Evolutionary conservation across 208 protist species (phyloP), one percentile per base, ranked within the genome.

Genomic region (Trypanosoma caninum): DNA sequence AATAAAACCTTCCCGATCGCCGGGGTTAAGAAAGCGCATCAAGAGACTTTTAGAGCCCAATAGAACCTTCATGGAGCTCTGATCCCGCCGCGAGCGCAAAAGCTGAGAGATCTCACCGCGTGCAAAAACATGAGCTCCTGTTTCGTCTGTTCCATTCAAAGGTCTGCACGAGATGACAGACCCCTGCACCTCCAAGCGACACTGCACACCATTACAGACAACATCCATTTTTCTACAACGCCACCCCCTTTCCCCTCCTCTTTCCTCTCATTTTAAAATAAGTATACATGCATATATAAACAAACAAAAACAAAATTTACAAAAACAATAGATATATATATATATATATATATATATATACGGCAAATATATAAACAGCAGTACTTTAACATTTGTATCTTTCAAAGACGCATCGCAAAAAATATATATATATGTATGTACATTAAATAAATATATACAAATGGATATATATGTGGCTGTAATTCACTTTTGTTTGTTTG

Each of bases 41-140:
- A 84, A 41, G 47, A 80, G 67, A 4, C 31, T 59, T 10, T 30
- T 56, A 9, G 60, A 64, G 14, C 50, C 72, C 5, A 74, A 55
- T 20, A 84, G 58, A 34, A 88, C 45, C 52, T 87, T 87, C 0
- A 74, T 78, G 1, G 65, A 46, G 3, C 47, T 63, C 25, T 69
- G 65, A 64, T 88, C 75, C 23, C 77, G 76, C 35, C 82, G 80
- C 9, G 85, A 89, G 22, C 85, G 82, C 46, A 89, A 44, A 16
- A 92, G 73, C 68, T 92, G 85, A 31, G 47, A 67, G 48, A 92
- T 72, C 34, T 73, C 73, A 23, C 51, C 59, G 16, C 60, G 62
- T 9, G 62, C 44, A 20, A 88, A 76, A 22, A 59, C 57, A n/a
- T 53, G 33, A 28, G 20, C 16, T 14, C 2, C 34, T 4, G 35